Base-by-base conservation (phyloP, 108 stramenopile species). In the Skeletonema potamos region DNA sequence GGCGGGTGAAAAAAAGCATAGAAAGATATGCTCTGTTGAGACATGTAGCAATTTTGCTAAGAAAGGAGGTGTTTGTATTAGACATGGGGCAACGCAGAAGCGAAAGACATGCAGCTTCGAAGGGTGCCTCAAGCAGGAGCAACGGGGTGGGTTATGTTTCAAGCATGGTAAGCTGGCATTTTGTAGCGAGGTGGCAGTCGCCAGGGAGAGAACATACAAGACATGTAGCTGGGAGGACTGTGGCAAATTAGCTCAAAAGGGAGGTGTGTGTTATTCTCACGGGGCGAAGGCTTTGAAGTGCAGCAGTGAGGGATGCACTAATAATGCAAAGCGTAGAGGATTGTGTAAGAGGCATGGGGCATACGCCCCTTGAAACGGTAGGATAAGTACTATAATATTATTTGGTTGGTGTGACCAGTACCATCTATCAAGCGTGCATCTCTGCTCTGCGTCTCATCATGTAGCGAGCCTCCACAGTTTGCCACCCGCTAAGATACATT, bases 261-360 rank as follows among this genome's bases (percentile, higher is more conserved):
- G n/a, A 26, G 58, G 58, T 17, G n/a, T 26, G 33, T 58, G 58
- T 27, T n/a, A 26, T 32, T 4, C n/a, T 4, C 58, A 58, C 29
- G 58, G 58, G 7, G 34, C n/a, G 1, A 9, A 6, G 58, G 34
- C n/a, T 6, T 29, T 0, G 7, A 29, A 34, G 15, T 58, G 58
- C 17, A 58, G 58, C 17, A 17, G 28, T 15, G 58, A 22, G 20
- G 58, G 58, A 3, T 58, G 58, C n/a, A 29, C 4, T 5, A 58
- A 58, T 32, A 58, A 58, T 29, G 58, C 58, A 10, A 29, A 58
- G 58, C 28, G 33, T 10, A 58, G 34, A 18, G 58, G 58, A 2
- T 32, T 58, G 33, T 58, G 58, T 20, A 58, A 58, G 20, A 58
- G 58, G 20, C 58, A 58, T 32, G 58, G 58, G 4, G 58, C 58